phyloP scores from a whole-genome alignment of 192 early-diverging fungal genomes.

The Linnemannia hyalina region DNA sequence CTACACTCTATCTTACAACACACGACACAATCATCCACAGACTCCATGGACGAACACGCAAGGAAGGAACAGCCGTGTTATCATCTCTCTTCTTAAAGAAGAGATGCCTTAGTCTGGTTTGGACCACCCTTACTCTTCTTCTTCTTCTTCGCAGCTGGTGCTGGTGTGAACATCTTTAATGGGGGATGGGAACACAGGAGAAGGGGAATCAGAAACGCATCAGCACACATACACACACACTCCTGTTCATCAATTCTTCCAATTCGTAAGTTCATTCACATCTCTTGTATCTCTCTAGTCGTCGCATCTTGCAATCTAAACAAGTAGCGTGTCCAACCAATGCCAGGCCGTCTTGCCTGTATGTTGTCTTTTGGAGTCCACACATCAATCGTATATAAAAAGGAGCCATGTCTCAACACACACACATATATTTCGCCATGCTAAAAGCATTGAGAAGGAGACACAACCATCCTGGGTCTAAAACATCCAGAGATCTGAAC shows the following conservation, averaged over 20 bases:
- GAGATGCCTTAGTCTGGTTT: background rate
- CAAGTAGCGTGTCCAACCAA: background rate
- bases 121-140: background rate
- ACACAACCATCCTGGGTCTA: background rate
- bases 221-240: background rate
- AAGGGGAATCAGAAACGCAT: background rate
- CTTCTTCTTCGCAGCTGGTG: background rate
- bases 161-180: background rate
- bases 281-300: background rate
- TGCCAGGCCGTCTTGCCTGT: background rate
- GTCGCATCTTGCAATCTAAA: background rate
- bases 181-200: background rate
- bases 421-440: no score
- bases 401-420: no score
- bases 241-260: background rate
- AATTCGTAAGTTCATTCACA: background rate
- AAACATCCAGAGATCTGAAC: background rate
- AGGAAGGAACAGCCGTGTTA: background rate
- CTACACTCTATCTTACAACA: background rate
- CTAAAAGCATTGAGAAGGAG: background rate
- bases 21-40: no score
- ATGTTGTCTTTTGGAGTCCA: no score
- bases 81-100: background rate
- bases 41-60: no score
- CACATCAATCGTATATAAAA: no score